Conservation (phyloP, 2,329 filamentous ascomycete genomes). For the Zalaria obscura region DNA sequence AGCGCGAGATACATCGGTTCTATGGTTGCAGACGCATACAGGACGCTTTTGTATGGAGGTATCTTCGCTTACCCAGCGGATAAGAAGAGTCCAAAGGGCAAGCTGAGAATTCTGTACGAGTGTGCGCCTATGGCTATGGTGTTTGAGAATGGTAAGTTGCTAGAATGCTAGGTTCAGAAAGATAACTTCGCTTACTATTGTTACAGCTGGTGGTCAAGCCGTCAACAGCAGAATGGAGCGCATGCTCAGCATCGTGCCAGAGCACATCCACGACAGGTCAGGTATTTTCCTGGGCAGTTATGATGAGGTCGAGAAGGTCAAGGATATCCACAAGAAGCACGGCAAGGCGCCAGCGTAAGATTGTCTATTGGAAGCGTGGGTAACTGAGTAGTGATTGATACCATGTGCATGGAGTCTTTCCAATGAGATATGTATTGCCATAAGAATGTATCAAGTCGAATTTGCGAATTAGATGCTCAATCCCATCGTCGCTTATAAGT, state of each 20-base stretch:
- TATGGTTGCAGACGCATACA: slow-evolving; percentile 98
- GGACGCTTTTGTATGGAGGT: slow-evolving; percentile 86
- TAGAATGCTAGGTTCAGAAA: neutral
- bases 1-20: slow-evolving; percentile 88
- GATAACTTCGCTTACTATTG: slow-evolving; percentile 10
- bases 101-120: slow-evolving; percentile 93
- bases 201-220: slow-evolving; percentile 73
- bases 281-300: slow-evolving; percentile 94
- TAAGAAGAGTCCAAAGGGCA: slow-evolving; percentile 97
- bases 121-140: slow-evolving; percentile 98
- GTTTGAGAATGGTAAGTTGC: slow-evolving; percentile 83
- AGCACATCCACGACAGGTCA: slow-evolving; percentile 87
- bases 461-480: too few relatives aligned
- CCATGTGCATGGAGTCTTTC: too few relatives aligned
- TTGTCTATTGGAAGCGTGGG: too few relatives aligned
- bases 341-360: neutral
- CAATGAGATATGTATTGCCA: too few relatives aligned
- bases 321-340: slow-evolving; percentile 57
- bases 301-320: slow-evolving; percentile 92
- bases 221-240: slow-evolving; percentile 82
- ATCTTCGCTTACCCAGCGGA: slow-evolving; percentile 97
- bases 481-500: too few relatives aligned
- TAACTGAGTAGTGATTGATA: too few relatives aligned
- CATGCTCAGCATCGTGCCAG: slow-evolving; percentile 78
- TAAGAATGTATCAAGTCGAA: too few relatives aligned